Evolutionary conservation across 1,284 basidiomycete species (phyloP).

Genomic region (Moesziomyces antarcticus): DNA sequence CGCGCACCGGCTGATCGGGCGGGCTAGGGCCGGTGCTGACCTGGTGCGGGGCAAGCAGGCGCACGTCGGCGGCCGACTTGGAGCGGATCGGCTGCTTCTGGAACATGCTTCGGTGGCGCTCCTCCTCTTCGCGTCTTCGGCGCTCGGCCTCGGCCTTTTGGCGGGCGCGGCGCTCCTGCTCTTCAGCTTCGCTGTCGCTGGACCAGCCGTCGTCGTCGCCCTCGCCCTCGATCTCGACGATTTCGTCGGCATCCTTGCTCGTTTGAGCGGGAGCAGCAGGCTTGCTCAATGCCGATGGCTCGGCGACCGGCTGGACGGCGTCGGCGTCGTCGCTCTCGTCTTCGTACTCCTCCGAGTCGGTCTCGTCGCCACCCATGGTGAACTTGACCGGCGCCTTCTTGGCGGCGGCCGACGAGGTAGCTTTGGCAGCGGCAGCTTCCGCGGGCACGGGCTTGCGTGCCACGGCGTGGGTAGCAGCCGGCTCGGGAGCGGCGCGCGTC

Average conservation of each 20-base stretch:
- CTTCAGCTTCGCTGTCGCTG: slow-evolving; percentile 66
- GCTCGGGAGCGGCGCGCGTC: slow-evolving; percentile 43
- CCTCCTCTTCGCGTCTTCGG: slow-evolving; percentile 72
- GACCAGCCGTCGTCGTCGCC: slow-evolving; percentile 66
- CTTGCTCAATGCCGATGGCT: slow-evolving; percentile 2
- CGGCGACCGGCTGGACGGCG: slow-evolving; percentile 1
- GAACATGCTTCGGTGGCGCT: slow-evolving; percentile 80
- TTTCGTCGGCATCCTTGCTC: slow-evolving; percentile 26
- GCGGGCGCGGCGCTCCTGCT: slow-evolving; percentile 62
- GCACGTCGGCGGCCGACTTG: slow-evolving; percentile 62
- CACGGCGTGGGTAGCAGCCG: slow-evolving; percentile 24
- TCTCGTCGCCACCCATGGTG: slow-evolving; percentile 62
- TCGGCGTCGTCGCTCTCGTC: slow-evolving; percentile 42
- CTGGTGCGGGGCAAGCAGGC: slow-evolving; percentile 19
- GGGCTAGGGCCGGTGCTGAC: slow-evolving; percentile 29
- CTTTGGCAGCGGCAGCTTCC: slow-evolving; percentile 7
- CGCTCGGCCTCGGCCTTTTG: slow-evolving; percentile 67
- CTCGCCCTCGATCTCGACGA: slow-evolving; percentile 22
- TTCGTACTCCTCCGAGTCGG: slow-evolving; percentile 57
- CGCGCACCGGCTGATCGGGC: slow-evolving; percentile 46
- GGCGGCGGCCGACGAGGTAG: slow-evolving; percentile 9
- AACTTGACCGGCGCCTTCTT: slow-evolving; percentile 57
- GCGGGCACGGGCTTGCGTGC: slow-evolving; percentile 39
- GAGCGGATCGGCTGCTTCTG: slow-evolving; percentile 75
- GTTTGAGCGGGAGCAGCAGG: slow-evolving; percentile 1